Conservation (phyloP, 2,329 filamentous ascomycete species). For the Daldinia sp. region DNA sequence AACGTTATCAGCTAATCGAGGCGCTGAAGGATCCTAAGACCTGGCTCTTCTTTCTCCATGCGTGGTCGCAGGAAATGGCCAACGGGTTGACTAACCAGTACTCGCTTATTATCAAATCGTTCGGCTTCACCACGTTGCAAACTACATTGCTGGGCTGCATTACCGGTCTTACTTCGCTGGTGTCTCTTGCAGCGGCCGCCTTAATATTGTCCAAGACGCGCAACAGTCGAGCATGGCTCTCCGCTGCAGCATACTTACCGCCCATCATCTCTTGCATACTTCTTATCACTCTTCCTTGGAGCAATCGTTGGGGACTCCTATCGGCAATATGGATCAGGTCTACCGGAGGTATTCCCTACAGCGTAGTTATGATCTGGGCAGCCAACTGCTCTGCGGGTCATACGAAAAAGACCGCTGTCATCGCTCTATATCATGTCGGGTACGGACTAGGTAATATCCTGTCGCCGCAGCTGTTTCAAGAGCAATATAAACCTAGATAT, state of each 20-base stretch:
- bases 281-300: slow-evolving; percentile 54
- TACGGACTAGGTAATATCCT: slow-evolving; percentile 50
- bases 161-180: slow-evolving; percentile 32
- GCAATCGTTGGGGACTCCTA: slow-evolving; percentile 54
- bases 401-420: slow-evolving; percentile 57
- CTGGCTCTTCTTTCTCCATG: slow-evolving; percentile 49
- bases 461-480: slow-evolving; percentile 50
- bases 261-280: slow-evolving; percentile 54
- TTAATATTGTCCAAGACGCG: slow-evolving; percentile 27
- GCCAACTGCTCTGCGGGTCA: slow-evolving; percentile 54
- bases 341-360: slow-evolving; percentile 54
- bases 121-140: slow-evolving; percentile 40
- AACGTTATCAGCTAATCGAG: slow-evolving; percentile 50
- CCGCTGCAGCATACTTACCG: slow-evolving; percentile 47
- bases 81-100: slow-evolving; percentile 48
- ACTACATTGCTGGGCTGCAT: slow-evolving; percentile 36
- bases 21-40: slow-evolving; percentile 49
- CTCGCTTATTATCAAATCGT: slow-evolving; percentile 35
- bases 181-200: slow-evolving; percentile 27
- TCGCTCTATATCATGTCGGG: slow-evolving; percentile 52
- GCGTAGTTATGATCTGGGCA: slow-evolving; percentile 56
- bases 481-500: slow-evolving; percentile 47
- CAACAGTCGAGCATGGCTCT: slow-evolving; percentile 33
- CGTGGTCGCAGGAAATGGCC: slow-evolving; percentile 52
- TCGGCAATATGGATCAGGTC: slow-evolving; percentile 56